Evolutionary conservation across 495 filamentous ascomycete species (phyloP).

Genomic region (Astrocystis sublimbata): DNA sequence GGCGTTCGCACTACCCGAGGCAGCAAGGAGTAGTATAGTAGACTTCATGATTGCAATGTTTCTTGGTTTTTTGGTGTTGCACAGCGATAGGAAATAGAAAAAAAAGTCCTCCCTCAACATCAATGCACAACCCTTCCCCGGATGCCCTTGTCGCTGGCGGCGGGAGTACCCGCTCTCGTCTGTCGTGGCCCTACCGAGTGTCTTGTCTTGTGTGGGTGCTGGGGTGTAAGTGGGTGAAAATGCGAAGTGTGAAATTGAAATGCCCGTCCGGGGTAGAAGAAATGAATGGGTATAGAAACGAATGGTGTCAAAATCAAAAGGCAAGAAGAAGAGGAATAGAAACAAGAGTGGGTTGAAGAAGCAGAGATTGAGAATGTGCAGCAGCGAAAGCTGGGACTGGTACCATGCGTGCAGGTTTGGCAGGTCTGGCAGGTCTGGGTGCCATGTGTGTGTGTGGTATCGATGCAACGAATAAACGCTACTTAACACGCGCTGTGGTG

Average conservation of each 20-base stretch:
- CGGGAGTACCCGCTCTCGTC: conserved; percentile 6
- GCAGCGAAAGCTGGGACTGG: neutral
- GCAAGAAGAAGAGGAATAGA: neutral
- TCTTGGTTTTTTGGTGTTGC: neutral
- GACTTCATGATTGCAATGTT: conserved; percentile 19
- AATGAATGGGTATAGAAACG: conserved; percentile 10
- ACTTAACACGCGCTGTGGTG: conserved; percentile 13
- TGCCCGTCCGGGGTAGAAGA: neutral
- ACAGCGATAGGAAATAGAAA: no score
- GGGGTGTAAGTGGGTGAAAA: neutral
- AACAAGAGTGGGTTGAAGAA: neutral
- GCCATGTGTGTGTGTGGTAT: conserved; percentile 3
- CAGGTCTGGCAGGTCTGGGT: no score
- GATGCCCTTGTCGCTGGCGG: neutral
- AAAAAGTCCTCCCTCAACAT: neutral
- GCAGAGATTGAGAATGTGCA: neutral
- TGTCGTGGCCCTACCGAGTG: neutral
- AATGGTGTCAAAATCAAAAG: neutral
- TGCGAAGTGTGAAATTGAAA: neutral
- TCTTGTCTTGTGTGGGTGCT: neutral
- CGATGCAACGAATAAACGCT: conserved; percentile 10
- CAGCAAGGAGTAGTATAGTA: conserved; percentile 13
- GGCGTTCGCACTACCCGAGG: conserved; percentile 19
- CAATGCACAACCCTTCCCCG: neutral
- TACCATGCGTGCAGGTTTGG: neutral